phyloP scores from a whole-genome alignment of 257 asterid species.

The Galeopsis tetrahit region DNA sequence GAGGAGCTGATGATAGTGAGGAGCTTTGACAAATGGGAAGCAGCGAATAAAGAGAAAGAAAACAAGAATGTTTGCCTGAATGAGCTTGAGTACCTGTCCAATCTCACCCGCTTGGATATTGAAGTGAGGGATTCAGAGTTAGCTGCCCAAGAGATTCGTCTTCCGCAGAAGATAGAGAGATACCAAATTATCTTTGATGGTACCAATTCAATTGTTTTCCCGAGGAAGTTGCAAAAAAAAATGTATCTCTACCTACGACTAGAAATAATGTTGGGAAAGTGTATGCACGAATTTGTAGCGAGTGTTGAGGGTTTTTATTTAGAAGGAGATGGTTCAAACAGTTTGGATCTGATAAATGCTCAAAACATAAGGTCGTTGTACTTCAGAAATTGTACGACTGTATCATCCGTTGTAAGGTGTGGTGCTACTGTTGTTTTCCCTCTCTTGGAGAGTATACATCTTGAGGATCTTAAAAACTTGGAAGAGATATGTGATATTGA shows the following conservation, averaged over 20 bases:
- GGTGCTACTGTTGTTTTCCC: background rate
- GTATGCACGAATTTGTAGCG: background rate
- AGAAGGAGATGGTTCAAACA: background rate
- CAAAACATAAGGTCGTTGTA: background rate
- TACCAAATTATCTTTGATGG: background rate
- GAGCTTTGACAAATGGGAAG: slow-evolving; percentile 11
- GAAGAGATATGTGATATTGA: background rate
- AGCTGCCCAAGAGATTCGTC: background rate
- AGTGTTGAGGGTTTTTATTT: background rate
- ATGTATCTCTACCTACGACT: background rate
- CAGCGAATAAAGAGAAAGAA: background rate
- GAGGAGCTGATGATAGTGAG: background rate
- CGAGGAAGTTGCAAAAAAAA: background rate
- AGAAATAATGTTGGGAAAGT: background rate
- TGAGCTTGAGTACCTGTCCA: slow-evolving; percentile 13
- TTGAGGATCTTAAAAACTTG: background rate
- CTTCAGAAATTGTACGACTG: background rate
- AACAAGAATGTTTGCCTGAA: background rate
- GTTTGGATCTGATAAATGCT: background rate
- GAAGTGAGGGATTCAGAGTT: background rate
- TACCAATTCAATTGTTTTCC: background rate
- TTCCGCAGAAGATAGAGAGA: background rate
- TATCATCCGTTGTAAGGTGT: background rate
- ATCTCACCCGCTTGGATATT: slow-evolving; percentile 9
- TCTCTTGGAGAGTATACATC: background rate